Conservation (phyloP, 2,329 filamentous ascomycete genomes). For the Acephala macrosclerotiorum region DNA sequence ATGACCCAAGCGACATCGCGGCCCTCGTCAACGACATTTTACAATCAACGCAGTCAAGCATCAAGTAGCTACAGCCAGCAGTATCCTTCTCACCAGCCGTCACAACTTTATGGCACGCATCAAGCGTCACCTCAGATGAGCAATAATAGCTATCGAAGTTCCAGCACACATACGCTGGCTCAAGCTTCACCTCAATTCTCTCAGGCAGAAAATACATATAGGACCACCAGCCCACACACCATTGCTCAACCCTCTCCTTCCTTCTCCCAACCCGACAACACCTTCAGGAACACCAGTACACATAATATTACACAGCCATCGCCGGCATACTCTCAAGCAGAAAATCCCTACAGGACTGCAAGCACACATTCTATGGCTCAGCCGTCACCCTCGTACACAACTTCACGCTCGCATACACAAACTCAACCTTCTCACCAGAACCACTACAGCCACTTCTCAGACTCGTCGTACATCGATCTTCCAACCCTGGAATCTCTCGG, state of each 20-base stretch:
- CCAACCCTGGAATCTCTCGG: slow-evolving; percentile 42
- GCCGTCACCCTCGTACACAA: slow-evolving; percentile 33
- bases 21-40: slow-evolving; percentile 37
- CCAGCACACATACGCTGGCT: slow-evolving; percentile 36
- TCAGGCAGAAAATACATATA: slow-evolving; percentile 40
- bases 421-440: slow-evolving; percentile 40
- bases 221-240: slow-evolving; percentile 41
- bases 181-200: slow-evolving; percentile 42
- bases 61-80: slow-evolving; percentile 39
- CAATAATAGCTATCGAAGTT: slow-evolving; percentile 38
- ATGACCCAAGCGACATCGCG: slow-evolving; percentile 34
- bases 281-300: slow-evolving; percentile 33
- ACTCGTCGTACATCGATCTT: slow-evolving; percentile 41
- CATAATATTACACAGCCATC: slow-evolving; percentile 37
- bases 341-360: slow-evolving; percentile 34
- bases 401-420: slow-evolving; percentile 35
- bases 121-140: slow-evolving; percentile 42
- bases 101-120: slow-evolving; percentile 40
- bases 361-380: slow-evolving; percentile 38
- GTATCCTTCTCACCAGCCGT: slow-evolving; percentile 42
- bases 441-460: slow-evolving; percentile 40
- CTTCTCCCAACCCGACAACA: slow-evolving; percentile 38
- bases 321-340: slow-evolving; percentile 35
- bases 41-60: slow-evolving; percentile 37
- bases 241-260: slow-evolving; percentile 41